Percentiles rank a stretch among this genome's conserved stretches.
Conservation (phyloP, 108 stramenopile species). For the Skeletonema potamos region DNA sequence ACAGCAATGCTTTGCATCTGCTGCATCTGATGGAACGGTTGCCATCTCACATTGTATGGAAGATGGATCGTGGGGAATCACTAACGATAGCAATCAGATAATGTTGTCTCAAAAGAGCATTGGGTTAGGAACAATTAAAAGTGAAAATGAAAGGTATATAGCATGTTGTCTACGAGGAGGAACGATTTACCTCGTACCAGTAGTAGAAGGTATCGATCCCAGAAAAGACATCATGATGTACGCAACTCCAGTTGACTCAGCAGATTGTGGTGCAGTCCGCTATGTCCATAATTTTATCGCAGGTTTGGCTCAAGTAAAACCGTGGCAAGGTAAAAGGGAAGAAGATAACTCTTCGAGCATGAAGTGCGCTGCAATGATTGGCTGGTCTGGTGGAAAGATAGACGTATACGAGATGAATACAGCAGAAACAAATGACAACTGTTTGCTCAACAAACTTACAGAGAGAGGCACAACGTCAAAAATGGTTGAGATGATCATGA, state of each 20-base stretch:
- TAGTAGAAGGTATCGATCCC: conserved; percentile 3
- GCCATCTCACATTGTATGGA: conserved; percentile 26
- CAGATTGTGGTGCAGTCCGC: conserved; percentile 33
- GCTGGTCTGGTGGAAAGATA: conserved; percentile 53
- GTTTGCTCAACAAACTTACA: not conserved
- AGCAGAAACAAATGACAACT: not conserved
- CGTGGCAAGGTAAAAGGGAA: conserved; percentile 6
- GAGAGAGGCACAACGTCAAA: not conserved
- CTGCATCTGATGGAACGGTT: conserved; percentile 44
- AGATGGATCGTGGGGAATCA: conserved; percentile 36
- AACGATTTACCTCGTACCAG: conserved; percentile 61
- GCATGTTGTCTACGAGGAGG: conserved; percentile 68
- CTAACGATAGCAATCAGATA: conserved; percentile 31
- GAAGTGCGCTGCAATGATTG: conserved; percentile 28
- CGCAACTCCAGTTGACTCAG: conserved; percentile 40
- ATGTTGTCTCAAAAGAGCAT: conserved; percentile 31
- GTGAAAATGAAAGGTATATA: conserved; percentile 22
- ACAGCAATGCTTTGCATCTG: conserved; percentile 29
- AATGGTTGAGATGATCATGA: not conserved
- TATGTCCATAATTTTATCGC: conserved; percentile 64
- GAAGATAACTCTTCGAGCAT: conserved; percentile 12
- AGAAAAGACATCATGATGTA: conserved; percentile 17
- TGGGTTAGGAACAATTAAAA: conserved; percentile 23
- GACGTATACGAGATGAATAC: conserved; percentile 50
- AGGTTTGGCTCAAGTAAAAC: conserved; percentile 25